phyloP scores from a whole-genome alignment of 2,329 filamentous ascomycete genomes.

The Nemania sp. region DNA sequence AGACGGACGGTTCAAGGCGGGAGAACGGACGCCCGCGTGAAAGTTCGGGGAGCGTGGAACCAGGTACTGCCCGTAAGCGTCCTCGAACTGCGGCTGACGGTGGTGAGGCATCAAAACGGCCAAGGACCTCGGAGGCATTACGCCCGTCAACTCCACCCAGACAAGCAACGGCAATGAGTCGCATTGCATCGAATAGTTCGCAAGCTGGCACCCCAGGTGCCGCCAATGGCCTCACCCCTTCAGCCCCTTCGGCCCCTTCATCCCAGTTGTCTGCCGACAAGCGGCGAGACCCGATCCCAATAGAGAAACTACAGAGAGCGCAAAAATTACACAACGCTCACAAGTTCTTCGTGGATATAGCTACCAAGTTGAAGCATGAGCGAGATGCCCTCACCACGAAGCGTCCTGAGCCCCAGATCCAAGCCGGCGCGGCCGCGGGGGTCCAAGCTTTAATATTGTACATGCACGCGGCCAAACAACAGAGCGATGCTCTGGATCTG shows the following conservation, averaged over 20 bases:
- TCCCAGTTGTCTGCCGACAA: constrained; percentile 40
- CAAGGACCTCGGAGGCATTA: constrained; percentile 49
- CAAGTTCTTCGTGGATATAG: constrained; percentile 47
- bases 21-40: constrained; percentile 41
- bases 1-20: constrained; percentile 45
- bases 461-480: constrained; percentile 57
- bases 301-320: constrained; percentile 38
- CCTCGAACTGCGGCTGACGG: constrained; percentile 47
- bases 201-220: constrained; percentile 57
- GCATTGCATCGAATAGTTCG: constrained; percentile 58
- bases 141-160: constrained; percentile 58
- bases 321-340: constrained; percentile 45
- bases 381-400: constrained; percentile 53
- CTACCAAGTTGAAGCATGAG: constrained; percentile 58
- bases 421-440: constrained; percentile 38
- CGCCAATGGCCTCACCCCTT: constrained; percentile 48
- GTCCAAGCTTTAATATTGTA: constrained; percentile 46
- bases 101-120: constrained; percentile 47
- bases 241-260: constrained; percentile 48
- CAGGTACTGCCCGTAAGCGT: constrained; percentile 54
- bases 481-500: constrained; percentile 51
- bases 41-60: constrained; percentile 49
- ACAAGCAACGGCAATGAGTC: constrained; percentile 55
- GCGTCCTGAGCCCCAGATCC: constrained; percentile 35
- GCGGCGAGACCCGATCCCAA: constrained; percentile 42